These are phyloP conservation scores for Violaceomyces palustris DNA, from an alignment of 1,284 basidiomycete genomes.

Conservation along the genomic window DNA sequence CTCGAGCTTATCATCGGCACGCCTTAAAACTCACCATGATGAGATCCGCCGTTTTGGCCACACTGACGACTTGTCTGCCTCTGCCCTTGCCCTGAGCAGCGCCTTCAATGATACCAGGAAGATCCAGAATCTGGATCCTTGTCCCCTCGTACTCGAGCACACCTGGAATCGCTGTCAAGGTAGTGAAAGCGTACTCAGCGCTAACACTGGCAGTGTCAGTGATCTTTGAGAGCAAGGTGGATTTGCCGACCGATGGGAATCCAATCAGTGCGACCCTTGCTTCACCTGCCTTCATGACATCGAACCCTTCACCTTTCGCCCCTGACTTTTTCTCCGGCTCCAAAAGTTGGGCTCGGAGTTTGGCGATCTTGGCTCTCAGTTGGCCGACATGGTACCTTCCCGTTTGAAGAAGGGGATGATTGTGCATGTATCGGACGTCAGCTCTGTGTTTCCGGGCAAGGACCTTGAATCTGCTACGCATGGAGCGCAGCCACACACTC, in stretches of 20 bases:
- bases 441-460: too few relatives aligned
- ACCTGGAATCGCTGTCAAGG: slow-evolving; percentile 61
- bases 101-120: slow-evolving; percentile 96
- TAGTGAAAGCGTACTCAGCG: slow-evolving; percentile 95
- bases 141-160: slow-evolving; percentile 56
- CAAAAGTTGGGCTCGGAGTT: slow-evolving; percentile 46
- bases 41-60: slow-evolving; percentile 84
- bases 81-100: slow-evolving; percentile 75
- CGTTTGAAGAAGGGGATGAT: neutral
- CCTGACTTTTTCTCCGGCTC: slow-evolving; percentile 42
- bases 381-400: slow-evolving; percentile 44
- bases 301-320: slow-evolving; percentile 46
- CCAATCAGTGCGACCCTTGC: slow-evolving; percentile 75
- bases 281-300: slow-evolving; percentile 48
- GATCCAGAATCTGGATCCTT: slow-evolving; percentile 61
- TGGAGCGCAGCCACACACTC: slow-evolving; percentile 2
- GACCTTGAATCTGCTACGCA: too few relatives aligned
- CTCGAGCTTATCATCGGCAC: too few relatives aligned
- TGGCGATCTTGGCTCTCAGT: slow-evolving; percentile 47
- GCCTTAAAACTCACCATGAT: slow-evolving; percentile 56
- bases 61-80: slow-evolving; percentile 82
- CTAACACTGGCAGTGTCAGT: slow-evolving; percentile 84
- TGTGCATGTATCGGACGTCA: too few relatives aligned
- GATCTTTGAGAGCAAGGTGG: slow-evolving; percentile 82
- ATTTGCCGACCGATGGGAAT: slow-evolving; percentile 74